Evolutionary conservation across 2,329 filamentous ascomycete species (phyloP).

Genomic region (Diplodia sapinea): DNA sequence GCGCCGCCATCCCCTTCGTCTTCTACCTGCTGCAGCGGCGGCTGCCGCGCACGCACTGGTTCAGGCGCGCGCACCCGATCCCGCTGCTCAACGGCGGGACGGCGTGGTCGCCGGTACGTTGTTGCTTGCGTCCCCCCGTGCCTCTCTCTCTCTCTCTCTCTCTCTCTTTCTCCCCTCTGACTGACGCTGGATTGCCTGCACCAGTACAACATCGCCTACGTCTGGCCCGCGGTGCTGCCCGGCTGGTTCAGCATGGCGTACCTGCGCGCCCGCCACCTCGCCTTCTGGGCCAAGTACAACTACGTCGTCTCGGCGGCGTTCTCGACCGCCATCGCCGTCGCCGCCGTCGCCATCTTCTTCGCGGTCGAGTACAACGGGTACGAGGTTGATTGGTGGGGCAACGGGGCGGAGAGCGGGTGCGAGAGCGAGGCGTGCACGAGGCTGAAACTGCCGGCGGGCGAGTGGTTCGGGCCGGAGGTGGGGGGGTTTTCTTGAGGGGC

Average conservation of each 20-base stretch:
- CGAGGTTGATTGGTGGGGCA: constrained; percentile 66
- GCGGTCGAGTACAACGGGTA: constrained; percentile 65
- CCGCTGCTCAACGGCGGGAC: constrained; percentile 32
- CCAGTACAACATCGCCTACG: constrained; percentile 59
- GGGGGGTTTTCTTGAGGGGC: constrained; percentile 6
- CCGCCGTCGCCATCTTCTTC: constrained; percentile 73
- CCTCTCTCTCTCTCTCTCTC: no score
- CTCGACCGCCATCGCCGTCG: constrained; percentile 70
- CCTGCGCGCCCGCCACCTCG: constrained; percentile 53
- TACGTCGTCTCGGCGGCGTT: constrained; percentile 75
- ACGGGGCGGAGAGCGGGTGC: constrained; percentile 38
- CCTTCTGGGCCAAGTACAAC: constrained; percentile 68
- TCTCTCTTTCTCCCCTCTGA: no score
- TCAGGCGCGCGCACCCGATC: constrained; percentile 45
- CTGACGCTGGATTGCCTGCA: no score
- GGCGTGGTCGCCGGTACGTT: constrained; percentile 32
- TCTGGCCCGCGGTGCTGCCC: constrained; percentile 56
- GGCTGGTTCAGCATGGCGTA: constrained; percentile 62
- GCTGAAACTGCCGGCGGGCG: background rate
- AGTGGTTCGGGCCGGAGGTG: background rate
- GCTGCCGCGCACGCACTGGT: constrained; percentile 65
- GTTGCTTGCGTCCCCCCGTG: background rate
- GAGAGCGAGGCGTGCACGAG: constrained; percentile 13
- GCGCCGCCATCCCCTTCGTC: constrained; percentile 64
- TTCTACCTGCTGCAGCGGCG: constrained; percentile 53